A percentile compares a stretch with the other conserved stretches of the same genome.
phyloP scores from a whole-genome alignment of 495 filamentous ascomycete genomes.

The Saxophila tyrrhenica region DNA sequence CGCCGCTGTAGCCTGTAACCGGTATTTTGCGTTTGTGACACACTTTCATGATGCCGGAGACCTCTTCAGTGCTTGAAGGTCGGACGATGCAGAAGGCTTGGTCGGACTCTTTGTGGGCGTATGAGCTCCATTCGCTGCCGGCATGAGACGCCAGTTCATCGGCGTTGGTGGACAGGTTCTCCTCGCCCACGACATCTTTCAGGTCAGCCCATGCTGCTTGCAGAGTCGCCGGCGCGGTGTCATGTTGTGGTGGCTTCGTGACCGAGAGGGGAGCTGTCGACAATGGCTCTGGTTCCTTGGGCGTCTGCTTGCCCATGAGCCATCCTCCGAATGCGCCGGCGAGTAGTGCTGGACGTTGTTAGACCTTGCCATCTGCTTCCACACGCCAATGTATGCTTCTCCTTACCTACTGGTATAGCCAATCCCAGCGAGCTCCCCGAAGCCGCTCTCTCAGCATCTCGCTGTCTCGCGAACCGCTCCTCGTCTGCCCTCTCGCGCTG shows the following conservation, averaged over 20 bases:
- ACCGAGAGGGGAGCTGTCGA: conserved; percentile 65
- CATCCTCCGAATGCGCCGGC: conserved; percentile 55
- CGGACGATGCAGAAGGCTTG: conserved; percentile 28
- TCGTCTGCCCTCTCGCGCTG: conserved; percentile 62
- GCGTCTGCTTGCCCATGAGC: conserved; percentile 54
- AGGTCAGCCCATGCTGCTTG: conserved; percentile 94
- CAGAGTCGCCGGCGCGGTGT: conserved; percentile 61
- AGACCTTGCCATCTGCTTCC: neutral
- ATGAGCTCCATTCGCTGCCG: conserved; percentile 81
- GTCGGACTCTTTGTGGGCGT: conserved; percentile 35
- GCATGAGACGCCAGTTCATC: conserved; percentile 60
- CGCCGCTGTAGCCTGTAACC: conserved; percentile 64
- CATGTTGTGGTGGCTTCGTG: conserved; percentile 51
- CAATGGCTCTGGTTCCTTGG: conserved; percentile 44
- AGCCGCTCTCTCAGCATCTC: conserved; percentile 38
- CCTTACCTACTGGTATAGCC: conserved; percentile 9
- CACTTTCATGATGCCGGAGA: conserved; percentile 61
- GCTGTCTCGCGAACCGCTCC: conserved; percentile 48
- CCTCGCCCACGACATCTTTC: conserved; percentile 66
- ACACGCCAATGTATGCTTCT: neutral
- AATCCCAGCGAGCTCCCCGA: conserved; percentile 4
- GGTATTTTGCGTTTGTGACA: conserved; percentile 61
- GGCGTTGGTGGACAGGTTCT: conserved; percentile 67
- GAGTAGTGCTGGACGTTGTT: conserved; percentile 33
- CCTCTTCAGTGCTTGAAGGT: conserved; percentile 28